Conservation (phyloP, 176 grass and related monocot species). For the Elymus sibiricus region DNA sequence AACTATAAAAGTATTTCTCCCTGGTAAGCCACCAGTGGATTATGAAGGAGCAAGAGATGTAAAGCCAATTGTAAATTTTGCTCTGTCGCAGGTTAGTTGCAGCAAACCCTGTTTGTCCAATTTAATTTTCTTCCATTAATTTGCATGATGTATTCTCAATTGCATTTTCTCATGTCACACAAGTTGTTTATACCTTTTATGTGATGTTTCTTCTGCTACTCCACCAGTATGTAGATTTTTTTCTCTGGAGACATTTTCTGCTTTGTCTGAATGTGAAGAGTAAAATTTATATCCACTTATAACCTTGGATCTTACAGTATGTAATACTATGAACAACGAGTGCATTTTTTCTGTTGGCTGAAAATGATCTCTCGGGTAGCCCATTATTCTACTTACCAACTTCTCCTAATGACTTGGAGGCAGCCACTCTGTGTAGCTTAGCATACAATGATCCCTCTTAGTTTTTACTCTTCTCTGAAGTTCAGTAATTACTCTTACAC, state of each 20-base stretch:
- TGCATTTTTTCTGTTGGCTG: not conserved
- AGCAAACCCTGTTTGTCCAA: not conserved
- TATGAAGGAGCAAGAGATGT: conserved; percentile 95
- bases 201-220: conserved; percentile 4
- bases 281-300: too few species aligned
- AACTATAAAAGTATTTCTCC: conserved; percentile 90
- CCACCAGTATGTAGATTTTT: not conserved
- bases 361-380: not conserved
- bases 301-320: not conserved
- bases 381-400: not conserved
- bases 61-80: conserved; percentile 92
- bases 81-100: conserved; percentile 74
- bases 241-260: not conserved
- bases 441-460: not conserved
- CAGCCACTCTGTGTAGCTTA: not conserved
- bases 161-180: not conserved
- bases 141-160: not conserved
- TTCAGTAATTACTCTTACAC: not conserved
- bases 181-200: not conserved
- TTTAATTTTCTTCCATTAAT: conserved; percentile 13
- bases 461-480: not conserved
- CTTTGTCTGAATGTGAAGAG: too few species aligned
- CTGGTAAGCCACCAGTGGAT: conserved; percentile 92
- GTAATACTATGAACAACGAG: not conserved
- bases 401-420: not conserved